Percentiles rank a stretch among this genome's conserved stretches.
Evolutionary conservation across 208 protist species (phyloP).

Genomic region (Vickermania ingenoplastis): DNA sequence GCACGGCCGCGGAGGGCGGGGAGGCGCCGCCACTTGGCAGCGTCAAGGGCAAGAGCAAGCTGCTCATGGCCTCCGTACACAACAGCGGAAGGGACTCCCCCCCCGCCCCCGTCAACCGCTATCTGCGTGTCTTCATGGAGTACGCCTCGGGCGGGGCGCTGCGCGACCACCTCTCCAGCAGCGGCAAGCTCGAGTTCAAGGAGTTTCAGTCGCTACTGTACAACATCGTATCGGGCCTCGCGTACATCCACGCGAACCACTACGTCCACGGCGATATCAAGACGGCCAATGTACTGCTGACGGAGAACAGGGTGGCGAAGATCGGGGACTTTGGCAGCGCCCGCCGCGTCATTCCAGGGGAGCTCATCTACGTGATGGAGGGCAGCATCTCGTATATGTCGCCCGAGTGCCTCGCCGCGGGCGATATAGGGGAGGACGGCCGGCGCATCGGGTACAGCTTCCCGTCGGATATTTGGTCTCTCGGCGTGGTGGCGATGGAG

Average conservation of each 20-base stretch:
- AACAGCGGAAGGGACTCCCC: neutral
- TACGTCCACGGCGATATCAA: slow-evolving; percentile 92
- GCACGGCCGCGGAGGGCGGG: no score
- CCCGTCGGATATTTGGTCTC: slow-evolving; percentile 80
- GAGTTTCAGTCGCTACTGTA: slow-evolving; percentile 55
- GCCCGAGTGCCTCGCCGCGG: slow-evolving; percentile 78
- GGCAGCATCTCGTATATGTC: slow-evolving; percentile 87
- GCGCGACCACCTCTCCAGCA: slow-evolving; percentile 42
- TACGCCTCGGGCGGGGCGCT: slow-evolving; percentile 77
- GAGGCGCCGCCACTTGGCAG: neutral
- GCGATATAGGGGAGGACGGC: slow-evolving; percentile 66
- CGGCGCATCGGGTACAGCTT: slow-evolving; percentile 67
- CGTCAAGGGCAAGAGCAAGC: neutral
- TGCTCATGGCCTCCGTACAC: neutral
- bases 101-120: neutral
- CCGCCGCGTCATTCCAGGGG: slow-evolving; percentile 34
- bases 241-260: slow-evolving; percentile 86
- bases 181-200: slow-evolving; percentile 49
- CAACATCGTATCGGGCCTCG: slow-evolving; percentile 76
- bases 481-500: slow-evolving; percentile 81
- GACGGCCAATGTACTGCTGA: slow-evolving; percentile 87
- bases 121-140: slow-evolving; percentile 84
- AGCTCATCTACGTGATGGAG: slow-evolving; percentile 78
- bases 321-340: slow-evolving; percentile 91
- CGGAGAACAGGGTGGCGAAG: slow-evolving; percentile 61